Base-by-base conservation (phyloP, 371 early-diverging fungal genomes). In the Nematocida major region DNA sequence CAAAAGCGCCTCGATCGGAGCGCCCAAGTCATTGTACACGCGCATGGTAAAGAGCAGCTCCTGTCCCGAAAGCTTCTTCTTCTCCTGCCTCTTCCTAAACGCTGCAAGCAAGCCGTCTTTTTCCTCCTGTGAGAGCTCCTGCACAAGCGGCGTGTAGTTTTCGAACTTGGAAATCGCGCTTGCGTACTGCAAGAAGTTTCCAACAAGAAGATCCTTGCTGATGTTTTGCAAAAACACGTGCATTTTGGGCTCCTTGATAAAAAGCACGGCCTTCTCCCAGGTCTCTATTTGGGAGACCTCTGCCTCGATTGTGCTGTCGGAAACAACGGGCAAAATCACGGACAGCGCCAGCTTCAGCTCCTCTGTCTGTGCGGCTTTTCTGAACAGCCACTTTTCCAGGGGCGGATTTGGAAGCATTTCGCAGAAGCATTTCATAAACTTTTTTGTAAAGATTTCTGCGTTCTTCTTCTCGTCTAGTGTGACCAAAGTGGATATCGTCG, bases 301-400 rank as follows among this genome's bases (percentile, higher is more conserved):
- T 34, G 11, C 28, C 28, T 36, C 48, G 7, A 69, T 13, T 11
- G 57, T 40, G 20, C 48, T 51, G 4, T 5, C 9, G 28, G 70
- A 69, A 2, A 69, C 40, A 1, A 30, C 40, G 3, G 30, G 38
- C 1, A 69, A n/a, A 1, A 62, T 2, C 1, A 22, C 28, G 11
- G 3, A 5, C 18, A 69, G n/a, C 9, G 36, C 47, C 39, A 18
- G 4, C 32, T 47, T 57, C 28, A 32, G n/a, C 13, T 57, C 49
- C 22, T 5, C 26, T 4, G 13, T 38, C 22, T 4, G 11, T 30
- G n/a, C 11, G 4, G 38, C 36, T 34, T 57, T 57, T 38, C 38
- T 57, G 26, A 57, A 57, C 38, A 57, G 30, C 57, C 57, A 57
- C 38, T 26, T 34, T 34, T 57, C 57, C 13, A 57, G 15, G 34